These are phyloP conservation scores for Salix suchowensis DNA, from an alignment of 345 rosid genomes.

Conservation along the genomic window DNA sequence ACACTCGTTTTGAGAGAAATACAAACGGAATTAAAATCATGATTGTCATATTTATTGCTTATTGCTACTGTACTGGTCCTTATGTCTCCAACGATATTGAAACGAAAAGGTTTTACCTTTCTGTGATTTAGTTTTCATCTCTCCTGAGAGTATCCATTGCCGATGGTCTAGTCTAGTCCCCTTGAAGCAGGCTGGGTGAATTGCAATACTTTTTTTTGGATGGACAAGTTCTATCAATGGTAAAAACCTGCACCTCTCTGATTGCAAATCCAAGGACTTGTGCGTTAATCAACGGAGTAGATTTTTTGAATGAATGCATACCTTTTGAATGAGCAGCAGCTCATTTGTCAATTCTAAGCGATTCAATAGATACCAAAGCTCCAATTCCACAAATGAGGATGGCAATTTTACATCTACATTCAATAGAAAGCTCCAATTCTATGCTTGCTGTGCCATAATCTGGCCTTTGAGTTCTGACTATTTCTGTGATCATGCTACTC, in stretches of 20 bases:
- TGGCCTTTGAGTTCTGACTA: background rate
- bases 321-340: background rate
- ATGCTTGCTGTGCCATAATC: background rate
- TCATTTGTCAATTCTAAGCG: background rate
- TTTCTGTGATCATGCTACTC: background rate
- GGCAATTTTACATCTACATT: background rate
- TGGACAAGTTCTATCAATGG: background rate
- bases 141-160: background rate
- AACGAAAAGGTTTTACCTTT: background rate
- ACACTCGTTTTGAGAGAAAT: no score
- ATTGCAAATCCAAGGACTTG: background rate
- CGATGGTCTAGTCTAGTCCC: background rate
- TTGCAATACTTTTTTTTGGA: background rate
- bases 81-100: background rate
- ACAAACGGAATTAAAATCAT: no score
- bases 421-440: no score
- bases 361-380: background rate
- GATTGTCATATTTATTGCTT: background rate
- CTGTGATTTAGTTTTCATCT: background rate
- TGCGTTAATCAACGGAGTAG: background rate
- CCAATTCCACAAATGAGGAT: background rate
- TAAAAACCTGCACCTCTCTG: background rate
- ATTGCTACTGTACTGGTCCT: background rate
- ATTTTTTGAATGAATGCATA: background rate
- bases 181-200: background rate